Percentiles rank a stretch among this genome's conserved stretches.
Conservation (phyloP, 1,284 basidiomycete genomes). For the Malassezia japonica region DNA sequence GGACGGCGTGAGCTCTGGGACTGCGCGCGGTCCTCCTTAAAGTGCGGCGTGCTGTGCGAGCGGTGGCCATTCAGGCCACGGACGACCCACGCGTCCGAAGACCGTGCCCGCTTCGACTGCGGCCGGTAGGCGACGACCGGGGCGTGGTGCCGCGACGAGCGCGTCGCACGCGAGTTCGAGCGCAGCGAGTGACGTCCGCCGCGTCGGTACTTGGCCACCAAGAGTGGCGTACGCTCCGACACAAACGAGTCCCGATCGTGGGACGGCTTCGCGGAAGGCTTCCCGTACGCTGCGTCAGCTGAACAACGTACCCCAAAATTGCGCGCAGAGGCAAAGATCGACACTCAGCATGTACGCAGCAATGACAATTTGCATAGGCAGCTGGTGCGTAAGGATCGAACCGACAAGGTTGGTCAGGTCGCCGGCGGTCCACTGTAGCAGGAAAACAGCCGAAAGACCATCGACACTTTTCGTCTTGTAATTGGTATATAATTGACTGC, state of each 20-base stretch:
- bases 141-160: background rate
- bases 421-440: conserved; percentile 46
- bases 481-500: conserved; percentile 38
- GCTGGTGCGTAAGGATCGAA: conserved; percentile 37
- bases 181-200: background rate
- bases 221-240: background rate
- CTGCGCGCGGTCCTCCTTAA: too few species aligned
- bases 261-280: background rate
- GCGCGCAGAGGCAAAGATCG: conserved; percentile 9
- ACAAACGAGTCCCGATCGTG: background rate
- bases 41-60: too few species aligned
- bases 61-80: too few species aligned
- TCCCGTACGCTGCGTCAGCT: background rate
- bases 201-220: background rate
- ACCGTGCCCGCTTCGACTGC: too few species aligned
- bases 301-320: conserved; percentile 1
- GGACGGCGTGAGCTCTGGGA: too few species aligned
- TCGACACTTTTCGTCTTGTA: conserved; percentile 33
- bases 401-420: conserved; percentile 45
- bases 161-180: background rate
- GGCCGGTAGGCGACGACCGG: too few species aligned
- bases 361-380: conserved; percentile 41
- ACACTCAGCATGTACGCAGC: conserved; percentile 15
- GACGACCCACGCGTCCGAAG: too few species aligned
- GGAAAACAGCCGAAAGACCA: conserved; percentile 39